Evolutionary conservation across 345 rosid genomes (phyloP), one percentile per base, ranked within the genome.

Genomic region (Viola odorata): DNA sequence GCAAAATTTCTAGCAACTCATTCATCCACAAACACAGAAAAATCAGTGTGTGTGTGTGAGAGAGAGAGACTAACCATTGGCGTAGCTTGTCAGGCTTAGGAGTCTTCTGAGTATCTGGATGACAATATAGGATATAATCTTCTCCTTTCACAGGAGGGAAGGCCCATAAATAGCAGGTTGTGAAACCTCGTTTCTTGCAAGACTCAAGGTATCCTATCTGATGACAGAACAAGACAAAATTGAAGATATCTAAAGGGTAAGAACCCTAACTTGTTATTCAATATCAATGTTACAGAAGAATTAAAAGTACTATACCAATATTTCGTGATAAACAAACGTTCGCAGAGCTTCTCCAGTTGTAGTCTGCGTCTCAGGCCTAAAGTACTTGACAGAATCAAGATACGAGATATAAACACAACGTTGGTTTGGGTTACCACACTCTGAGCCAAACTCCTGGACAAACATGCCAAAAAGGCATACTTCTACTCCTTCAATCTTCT

Each of bases 81-180:
- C 76, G 67, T 36, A 72, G 62, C 57, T 72, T 72, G 61, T 72
- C 76, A 50, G 76, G 58, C 58, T 72, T 72, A 10, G 76, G 76
- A 1, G 76, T 72, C 58, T 72, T 72, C 58, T 72, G 76, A 39
- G 45, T 52, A 13, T 62, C 76, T 38, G 76, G 76, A 53, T 72
- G 76, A 41, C 76, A 66, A 47, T 72, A 61, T 41, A 72, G 45
- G 14, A 72, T 66, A 53, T 72, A 72, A 53, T 72, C 76, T 72
- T 72, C 76, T 11, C 71, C 76, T 63, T 72, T 72, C 38, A 72
- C 10, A 40, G 76, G 76, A 23, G 76, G 76, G 45, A 71, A 72
- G 23, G 76, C 76, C 76, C 76, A 72, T 39, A 72, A 50, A 57
- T 72, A 66, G 62, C 76, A 72, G 15, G 62, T 68, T 13, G 50